phyloP scores from a whole-genome alignment of 2,329 filamentous ascomycete species.

The Colletotrichum horii region DNA sequence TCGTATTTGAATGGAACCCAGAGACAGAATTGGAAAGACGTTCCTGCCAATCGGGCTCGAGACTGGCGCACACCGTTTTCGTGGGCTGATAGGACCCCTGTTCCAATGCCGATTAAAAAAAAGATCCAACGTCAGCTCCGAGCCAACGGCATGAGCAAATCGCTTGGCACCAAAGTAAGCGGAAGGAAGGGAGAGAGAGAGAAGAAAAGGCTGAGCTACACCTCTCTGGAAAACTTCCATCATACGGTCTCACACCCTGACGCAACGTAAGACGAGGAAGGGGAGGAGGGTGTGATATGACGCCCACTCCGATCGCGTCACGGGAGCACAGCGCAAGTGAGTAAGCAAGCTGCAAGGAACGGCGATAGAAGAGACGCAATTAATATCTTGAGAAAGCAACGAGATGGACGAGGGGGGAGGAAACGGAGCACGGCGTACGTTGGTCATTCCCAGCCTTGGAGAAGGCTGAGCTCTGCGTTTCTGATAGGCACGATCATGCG shows the following conservation, averaged over 20 bases:
- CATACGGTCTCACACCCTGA: background rate
- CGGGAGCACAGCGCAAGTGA: background rate
- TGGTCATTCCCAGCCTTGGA: background rate
- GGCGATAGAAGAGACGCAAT: background rate
- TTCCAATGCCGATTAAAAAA: background rate
- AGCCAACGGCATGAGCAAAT: background rate
- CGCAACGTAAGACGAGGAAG: background rate
- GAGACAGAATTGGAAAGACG: background rate
- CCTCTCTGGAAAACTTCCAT: background rate
- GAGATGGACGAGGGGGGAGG: background rate
- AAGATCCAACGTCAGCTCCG: background rate
- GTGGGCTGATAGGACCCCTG: background rate
- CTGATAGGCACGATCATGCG: constrained; percentile 17
- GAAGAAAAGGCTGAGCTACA: background rate
- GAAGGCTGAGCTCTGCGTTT: background rate
- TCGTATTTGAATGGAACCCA: background rate
- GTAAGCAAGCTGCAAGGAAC: constrained; percentile 6
- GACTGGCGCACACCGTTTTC: background rate
- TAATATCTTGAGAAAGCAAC: background rate
- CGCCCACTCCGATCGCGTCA: background rate
- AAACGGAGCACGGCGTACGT: background rate
- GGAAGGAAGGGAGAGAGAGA: background rate
- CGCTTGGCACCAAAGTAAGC: background rate
- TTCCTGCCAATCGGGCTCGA: background rate
- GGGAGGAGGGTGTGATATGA: background rate